phyloP scores from a whole-genome alignment of 1,284 basidiomycete species.

The Leccinum pachyderme region DNA sequence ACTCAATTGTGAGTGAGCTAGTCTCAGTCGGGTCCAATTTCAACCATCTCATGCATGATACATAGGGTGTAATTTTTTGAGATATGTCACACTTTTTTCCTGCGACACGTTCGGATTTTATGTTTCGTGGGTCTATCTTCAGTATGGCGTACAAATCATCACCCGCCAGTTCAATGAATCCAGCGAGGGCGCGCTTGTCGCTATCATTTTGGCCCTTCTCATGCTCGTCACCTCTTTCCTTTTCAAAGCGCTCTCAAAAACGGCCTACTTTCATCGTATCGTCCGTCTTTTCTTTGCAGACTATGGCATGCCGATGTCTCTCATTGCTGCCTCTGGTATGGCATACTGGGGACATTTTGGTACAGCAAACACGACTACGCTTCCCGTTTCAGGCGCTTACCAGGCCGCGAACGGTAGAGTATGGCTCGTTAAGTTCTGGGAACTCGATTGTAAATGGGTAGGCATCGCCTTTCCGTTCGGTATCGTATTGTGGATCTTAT shows the following conservation, averaged over 20 bases:
- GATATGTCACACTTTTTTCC: conserved; percentile 88
- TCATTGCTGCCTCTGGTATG: conserved; percentile 70
- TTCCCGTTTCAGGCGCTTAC: conserved; percentile 72
- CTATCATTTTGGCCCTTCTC: conserved; percentile 74
- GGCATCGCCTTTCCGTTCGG: conserved; percentile 79
- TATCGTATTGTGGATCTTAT: conserved; percentile 67
- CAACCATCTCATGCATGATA: conserved; percentile 13
- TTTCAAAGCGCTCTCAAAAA: conserved; percentile 65
- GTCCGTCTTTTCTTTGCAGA: conserved; percentile 77
- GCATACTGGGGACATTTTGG: conserved; percentile 87
- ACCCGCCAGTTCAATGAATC: conserved; percentile 61
- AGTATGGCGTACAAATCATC: conserved; percentile 84
- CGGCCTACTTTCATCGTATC: conserved; percentile 68
- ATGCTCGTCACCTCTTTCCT: conserved; percentile 75
- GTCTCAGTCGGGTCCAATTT: neutral
- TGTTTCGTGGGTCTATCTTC: conserved; percentile 85
- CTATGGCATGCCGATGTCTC: conserved; percentile 87
- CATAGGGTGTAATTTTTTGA: conserved; percentile 77
- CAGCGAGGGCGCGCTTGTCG: conserved; percentile 61
- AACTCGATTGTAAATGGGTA: conserved; percentile 87
- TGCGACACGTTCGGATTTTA: conserved; percentile 96
- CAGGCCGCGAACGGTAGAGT: conserved; percentile 68
- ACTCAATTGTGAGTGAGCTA: conserved; percentile 64
- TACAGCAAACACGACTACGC: conserved; percentile 56
- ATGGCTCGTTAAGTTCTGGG: conserved; percentile 93